These are phyloP conservation scores for Chamaenerion angustifolium DNA, from an alignment of 345 rosid genomes.

Conservation along the genomic window DNA sequence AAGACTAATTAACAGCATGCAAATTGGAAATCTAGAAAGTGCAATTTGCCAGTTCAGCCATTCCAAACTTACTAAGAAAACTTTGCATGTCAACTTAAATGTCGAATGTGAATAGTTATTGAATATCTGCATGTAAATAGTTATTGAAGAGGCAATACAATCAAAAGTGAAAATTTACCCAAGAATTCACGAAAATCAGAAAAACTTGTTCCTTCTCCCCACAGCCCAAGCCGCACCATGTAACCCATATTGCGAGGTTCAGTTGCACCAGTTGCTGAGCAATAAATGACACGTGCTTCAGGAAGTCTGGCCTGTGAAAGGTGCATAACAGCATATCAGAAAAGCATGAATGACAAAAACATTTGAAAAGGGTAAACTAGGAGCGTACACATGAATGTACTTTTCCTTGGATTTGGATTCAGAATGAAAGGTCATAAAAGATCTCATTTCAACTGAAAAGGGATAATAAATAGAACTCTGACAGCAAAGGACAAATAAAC, in stretches of 20 bases:
- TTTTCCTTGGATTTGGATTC: too few relatives aligned
- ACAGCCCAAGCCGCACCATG: conserved; percentile 98
- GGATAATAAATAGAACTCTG: too few relatives aligned
- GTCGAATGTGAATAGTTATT: too few relatives aligned
- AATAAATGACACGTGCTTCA: conserved; percentile 89
- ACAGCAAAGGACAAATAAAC: too few relatives aligned
- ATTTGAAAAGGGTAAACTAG: background rate
- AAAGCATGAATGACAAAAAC: background rate
- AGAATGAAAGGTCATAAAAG: too few relatives aligned
- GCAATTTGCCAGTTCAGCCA: background rate
- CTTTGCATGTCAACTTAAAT: too few relatives aligned
- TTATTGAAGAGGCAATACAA: too few relatives aligned
- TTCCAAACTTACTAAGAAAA: too few relatives aligned
- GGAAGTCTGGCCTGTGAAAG: conserved; percentile 73
- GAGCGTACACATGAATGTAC: too few relatives aligned
- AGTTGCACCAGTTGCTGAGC: conserved; percentile 99
- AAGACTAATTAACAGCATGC: too few relatives aligned
- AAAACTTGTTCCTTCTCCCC: conserved; percentile 95
- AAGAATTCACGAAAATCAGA: conserved; percentile 61
- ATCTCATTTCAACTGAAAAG: too few relatives aligned
- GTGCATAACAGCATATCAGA: background rate
- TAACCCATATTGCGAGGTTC: conserved; percentile 99
- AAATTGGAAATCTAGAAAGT: too few relatives aligned
- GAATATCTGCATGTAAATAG: background rate
- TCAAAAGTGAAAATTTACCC: conserved; percentile 17